phyloP scores from a whole-genome alignment of 495 filamentous ascomycete species.

The Hyphodiscus hymeniophilus region DNA sequence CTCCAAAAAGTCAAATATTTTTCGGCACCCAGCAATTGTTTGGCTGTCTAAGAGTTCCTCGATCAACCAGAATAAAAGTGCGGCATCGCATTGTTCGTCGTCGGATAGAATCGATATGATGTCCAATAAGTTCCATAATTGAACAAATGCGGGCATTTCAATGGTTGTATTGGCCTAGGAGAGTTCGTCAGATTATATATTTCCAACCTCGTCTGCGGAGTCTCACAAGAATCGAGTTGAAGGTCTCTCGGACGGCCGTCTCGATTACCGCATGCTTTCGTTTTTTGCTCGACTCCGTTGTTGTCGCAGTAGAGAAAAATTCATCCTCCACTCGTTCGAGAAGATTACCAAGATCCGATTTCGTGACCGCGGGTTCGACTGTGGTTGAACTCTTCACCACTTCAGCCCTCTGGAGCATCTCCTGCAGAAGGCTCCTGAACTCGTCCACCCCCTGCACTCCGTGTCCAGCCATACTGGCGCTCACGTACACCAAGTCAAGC shows the following conservation, averaged over 20 bases:
- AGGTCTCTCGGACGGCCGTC: constrained; percentile 67
- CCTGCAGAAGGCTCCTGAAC: constrained; percentile 46
- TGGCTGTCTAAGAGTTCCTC: constrained; percentile 96
- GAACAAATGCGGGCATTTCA: constrained; percentile 62
- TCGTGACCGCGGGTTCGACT: constrained; percentile 72
- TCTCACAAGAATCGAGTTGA: constrained; percentile 67
- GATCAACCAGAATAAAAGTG: constrained; percentile 78
- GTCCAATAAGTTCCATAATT: constrained; percentile 90
- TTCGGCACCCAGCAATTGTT: constrained; percentile 82
- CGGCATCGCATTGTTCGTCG: constrained; percentile 72
- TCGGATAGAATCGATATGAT: constrained; percentile 82
- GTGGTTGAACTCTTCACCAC: constrained; percentile 53
- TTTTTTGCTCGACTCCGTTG: constrained; percentile 29
- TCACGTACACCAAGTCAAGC: constrained; percentile 1
- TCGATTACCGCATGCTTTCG: constrained; percentile 58
- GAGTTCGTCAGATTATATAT: constrained; percentile 24
- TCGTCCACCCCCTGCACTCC: constrained; percentile 47
- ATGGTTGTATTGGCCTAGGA: constrained; percentile 61
- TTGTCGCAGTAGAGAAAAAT: constrained; percentile 2
- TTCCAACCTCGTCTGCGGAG: constrained; percentile 11
- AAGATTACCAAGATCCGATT: constrained; percentile 46
- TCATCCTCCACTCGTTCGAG: constrained; percentile 17
- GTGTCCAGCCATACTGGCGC: constrained; percentile 35
- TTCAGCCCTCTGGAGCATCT: constrained; percentile 56
- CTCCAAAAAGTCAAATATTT: constrained; percentile 88